A percentile compares a stretch with the other conserved stretches of the same genome.
Evolutionary conservation across 176 grass and related monocot genomes (phyloP).

Genomic region (Leersia perrieri): DNA sequence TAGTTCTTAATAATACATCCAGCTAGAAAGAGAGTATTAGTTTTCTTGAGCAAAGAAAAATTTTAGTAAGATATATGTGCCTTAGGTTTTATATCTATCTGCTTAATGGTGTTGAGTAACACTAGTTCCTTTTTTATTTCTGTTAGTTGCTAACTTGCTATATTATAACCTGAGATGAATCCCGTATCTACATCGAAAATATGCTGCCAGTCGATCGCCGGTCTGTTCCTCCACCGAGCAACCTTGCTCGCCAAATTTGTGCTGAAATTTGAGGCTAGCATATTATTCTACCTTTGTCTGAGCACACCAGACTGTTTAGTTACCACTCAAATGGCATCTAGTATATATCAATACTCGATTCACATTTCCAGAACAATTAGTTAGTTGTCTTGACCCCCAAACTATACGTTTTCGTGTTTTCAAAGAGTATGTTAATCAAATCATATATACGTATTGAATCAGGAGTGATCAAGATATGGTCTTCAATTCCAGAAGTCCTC

Average conservation of each 20-base stretch:
- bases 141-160: no score
- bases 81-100: neutral
- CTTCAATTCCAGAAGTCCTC: neutral
- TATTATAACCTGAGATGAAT: no score
- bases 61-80: neutral
- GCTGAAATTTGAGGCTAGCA: no score
- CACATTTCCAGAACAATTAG: neutral
- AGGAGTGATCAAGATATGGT: neutral
- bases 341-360: neutral
- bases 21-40: conserved; percentile 2
- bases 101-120: neutral
- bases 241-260: no score
- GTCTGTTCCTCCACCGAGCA: no score
- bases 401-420: neutral
- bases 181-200: no score
- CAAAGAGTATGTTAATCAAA: neutral
- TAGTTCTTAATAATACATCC: conserved; percentile 36
- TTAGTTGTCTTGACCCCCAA: neutral
- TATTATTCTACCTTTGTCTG: neutral
- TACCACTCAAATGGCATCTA: neutral
- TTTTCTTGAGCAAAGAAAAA: neutral
- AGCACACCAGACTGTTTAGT: neutral
- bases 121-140: no score
- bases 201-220: no score
- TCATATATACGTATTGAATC: neutral